Evolutionary conservation across 495 filamentous ascomycete species (phyloP).

Genomic region (Penicillium coprophilum): DNA sequence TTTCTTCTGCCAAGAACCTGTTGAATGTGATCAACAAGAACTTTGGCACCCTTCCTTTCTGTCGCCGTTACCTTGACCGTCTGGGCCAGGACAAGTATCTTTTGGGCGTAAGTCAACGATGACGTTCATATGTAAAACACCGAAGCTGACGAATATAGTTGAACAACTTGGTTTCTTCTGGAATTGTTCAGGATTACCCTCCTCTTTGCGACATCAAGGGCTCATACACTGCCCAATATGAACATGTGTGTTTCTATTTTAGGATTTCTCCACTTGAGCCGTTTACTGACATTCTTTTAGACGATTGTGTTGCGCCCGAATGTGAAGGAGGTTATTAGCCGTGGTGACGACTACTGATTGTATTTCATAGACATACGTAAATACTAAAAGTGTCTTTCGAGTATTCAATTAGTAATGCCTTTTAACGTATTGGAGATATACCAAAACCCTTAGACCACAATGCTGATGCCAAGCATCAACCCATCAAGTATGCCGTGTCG

Average conservation of each 20-base stretch:
- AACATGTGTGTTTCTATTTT: constrained; percentile 64
- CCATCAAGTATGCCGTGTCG: constrained; percentile 31
- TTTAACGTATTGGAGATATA: neutral
- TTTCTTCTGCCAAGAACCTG: constrained; percentile 77
- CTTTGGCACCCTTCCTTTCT: constrained; percentile 86
- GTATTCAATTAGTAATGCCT: constrained; percentile 5
- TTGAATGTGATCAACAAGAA: constrained; percentile 88
- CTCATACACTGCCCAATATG: constrained; percentile 90
- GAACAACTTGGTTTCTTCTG: constrained; percentile 81
- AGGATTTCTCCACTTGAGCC: neutral
- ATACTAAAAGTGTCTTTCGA: constrained; percentile 10
- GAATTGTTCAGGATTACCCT: constrained; percentile 87
- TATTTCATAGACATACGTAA: constrained; percentile 7
- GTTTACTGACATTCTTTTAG: constrained; percentile 47
- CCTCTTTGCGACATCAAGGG: constrained; percentile 91
- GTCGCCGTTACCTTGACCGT: constrained; percentile 80
- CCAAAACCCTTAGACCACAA: neutral
- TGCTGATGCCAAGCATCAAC: constrained; percentile 19
- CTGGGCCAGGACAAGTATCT: constrained; percentile 87
- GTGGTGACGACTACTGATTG: constrained; percentile 81
- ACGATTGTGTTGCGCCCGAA: constrained; percentile 84
- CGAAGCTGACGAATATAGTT: constrained; percentile 53
- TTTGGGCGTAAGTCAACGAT: constrained; percentile 60
- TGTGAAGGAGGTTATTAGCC: constrained; percentile 90
- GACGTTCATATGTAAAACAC: neutral